phyloP scores from a whole-genome alignment of 2,329 filamentous ascomycete species.

The Xylariales sp. region DNA sequence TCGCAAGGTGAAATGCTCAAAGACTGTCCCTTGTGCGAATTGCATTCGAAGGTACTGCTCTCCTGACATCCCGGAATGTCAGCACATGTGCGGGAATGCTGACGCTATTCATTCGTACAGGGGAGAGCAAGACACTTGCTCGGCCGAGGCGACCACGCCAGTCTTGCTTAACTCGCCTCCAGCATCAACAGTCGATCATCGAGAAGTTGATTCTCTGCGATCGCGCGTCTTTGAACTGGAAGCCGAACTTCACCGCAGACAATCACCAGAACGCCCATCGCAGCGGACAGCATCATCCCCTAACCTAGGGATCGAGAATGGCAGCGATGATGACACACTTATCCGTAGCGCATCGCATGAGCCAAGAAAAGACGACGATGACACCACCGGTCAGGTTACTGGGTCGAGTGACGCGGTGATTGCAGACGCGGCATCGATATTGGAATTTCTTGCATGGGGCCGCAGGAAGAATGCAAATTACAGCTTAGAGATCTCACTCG shows the following conservation, averaged over 20 bases:
- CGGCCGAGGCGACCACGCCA: conserved; percentile 8
- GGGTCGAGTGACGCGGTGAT: conserved; percentile 20
- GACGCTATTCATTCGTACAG: conserved; percentile 16
- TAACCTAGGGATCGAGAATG: too few species aligned
- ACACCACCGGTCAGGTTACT: conserved; percentile 6
- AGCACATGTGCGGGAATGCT: conserved; percentile 8
- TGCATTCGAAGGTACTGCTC: conserved; percentile 26
- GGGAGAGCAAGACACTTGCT: conserved; percentile 5
- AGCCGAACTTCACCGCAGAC: conserved; percentile 3
- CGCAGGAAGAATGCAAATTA: conserved; percentile 33
- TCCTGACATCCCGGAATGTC: not conserved
- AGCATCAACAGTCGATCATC: not conserved
- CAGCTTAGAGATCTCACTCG: conserved; percentile 15
- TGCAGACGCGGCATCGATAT: conserved; percentile 38
- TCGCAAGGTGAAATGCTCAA: conserved; percentile 33
- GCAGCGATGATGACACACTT: not conserved
- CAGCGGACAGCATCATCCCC: conserved; percentile 10
- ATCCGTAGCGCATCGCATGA: not conserved
- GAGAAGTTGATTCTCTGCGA: not conserved
- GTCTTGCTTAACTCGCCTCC: not conserved
- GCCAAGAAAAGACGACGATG: conserved; percentile 4
- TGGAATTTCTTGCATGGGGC: conserved; percentile 45
- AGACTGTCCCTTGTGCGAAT: conserved; percentile 33
- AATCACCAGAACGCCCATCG: conserved; percentile 1
- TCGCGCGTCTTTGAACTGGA: conserved; percentile 14